A percentile compares a stretch with the other conserved stretches of the same genome.
Conservation (phyloP, 2,329 filamentous ascomycete species). For the Macrophomina tecta region DNA sequence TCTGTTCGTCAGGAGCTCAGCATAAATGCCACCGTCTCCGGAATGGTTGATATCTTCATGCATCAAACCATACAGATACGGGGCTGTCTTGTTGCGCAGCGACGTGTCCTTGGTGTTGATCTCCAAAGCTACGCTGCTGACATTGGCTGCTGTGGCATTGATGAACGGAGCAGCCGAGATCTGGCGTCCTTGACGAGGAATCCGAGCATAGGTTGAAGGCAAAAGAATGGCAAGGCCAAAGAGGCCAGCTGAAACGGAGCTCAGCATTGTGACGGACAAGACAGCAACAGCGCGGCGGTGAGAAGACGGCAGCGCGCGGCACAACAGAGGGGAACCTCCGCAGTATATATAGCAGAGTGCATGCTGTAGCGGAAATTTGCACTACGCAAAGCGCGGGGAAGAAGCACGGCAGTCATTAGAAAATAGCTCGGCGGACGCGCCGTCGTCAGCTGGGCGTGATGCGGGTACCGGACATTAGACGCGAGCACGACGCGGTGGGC, state of each 20-base stretch:
- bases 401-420: background rate
- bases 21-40: constrained; percentile 75
- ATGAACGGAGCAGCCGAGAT: constrained; percentile 6
- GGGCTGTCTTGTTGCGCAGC: constrained; percentile 25
- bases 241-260: constrained; percentile 16
- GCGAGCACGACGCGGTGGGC: constrained; percentile 17
- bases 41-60: constrained; percentile 68
- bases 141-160: constrained; percentile 24
- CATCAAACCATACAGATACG: constrained; percentile 29
- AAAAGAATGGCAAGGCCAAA: constrained; percentile 22
- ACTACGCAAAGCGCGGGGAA: background rate
- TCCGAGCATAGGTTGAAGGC: constrained; percentile 12
- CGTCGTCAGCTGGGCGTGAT: constrained; percentile 1
- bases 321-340: constrained; percentile 4
- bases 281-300: constrained; percentile 7
- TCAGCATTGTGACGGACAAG: constrained; percentile 6
- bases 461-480: constrained; percentile 12
- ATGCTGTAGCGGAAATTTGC: constrained; percentile 15
- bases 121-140: constrained; percentile 19
- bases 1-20: constrained; percentile 72
- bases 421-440: constrained; percentile 15
- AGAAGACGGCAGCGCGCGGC: constrained; percentile 5
- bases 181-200: background rate
- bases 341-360: constrained; percentile 6
- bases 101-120: constrained; percentile 27